These are phyloP conservation scores for Didymella glomerata DNA, from an alignment of 2,329 filamentous ascomycete species.

Conservation along the genomic window DNA sequence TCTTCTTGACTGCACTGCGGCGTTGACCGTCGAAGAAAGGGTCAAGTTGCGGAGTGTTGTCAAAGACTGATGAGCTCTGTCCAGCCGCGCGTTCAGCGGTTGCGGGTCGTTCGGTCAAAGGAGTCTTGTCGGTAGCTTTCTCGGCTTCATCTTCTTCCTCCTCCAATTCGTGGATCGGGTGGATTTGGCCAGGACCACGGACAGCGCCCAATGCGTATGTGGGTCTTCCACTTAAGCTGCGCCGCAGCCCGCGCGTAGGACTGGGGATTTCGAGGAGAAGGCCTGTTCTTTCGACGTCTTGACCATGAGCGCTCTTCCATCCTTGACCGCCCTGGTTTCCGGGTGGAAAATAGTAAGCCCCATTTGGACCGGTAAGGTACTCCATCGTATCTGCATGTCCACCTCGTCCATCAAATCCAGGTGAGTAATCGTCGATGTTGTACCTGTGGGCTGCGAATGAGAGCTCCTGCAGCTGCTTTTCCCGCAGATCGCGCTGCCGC, in stretches of 20 bases:
- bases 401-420: constrained; percentile 46
- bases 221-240: constrained; percentile 50
- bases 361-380: constrained; percentile 36
- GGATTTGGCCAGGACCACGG: constrained; percentile 63
- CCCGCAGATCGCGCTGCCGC: constrained; percentile 55
- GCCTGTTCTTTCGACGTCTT: constrained; percentile 57
- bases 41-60: constrained; percentile 47
- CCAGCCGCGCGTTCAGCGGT: constrained; percentile 36
- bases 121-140: constrained; percentile 27
- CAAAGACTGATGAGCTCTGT: constrained; percentile 35
- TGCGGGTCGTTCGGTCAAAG: constrained; percentile 30
- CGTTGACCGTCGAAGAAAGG: constrained; percentile 54
- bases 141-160: constrained; percentile 50
- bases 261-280: constrained; percentile 59
- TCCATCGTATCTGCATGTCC: constrained; percentile 54
- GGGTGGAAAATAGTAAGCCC: constrained; percentile 40
- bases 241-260: constrained; percentile 58
- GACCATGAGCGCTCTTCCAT: constrained; percentile 41
- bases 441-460: constrained; percentile 60
- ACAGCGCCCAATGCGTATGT: constrained; percentile 60
- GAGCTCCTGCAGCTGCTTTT: constrained; percentile 64
- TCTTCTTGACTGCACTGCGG: constrained; percentile 36
- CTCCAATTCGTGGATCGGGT: constrained; percentile 70
- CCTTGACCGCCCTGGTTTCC: constrained; percentile 38
- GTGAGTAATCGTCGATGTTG: constrained; percentile 49